Conservation (phyloP, 2,329 filamentous ascomycete species). For the Geosmithia putterillii region DNA sequence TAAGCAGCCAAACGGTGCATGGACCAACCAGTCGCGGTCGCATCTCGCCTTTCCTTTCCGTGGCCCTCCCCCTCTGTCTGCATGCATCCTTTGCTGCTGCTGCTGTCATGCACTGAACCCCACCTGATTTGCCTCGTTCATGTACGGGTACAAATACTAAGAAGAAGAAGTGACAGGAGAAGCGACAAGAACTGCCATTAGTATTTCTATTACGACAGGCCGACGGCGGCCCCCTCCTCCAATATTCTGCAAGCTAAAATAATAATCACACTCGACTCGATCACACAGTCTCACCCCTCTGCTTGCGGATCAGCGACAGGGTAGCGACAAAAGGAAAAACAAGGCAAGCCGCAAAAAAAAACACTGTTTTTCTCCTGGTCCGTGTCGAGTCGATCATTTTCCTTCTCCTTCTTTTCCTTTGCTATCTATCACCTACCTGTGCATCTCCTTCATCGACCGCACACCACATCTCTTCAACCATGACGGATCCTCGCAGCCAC, state of each 20-base stretch:
- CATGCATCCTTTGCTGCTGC: too few relatives aligned
- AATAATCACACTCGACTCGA: too few relatives aligned
- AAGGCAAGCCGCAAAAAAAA: neutral
- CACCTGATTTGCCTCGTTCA: neutral
- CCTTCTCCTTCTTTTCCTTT: neutral
- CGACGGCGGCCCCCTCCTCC: neutral
- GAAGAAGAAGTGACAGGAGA: neutral
- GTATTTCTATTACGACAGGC: neutral
- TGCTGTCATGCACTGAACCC: too few relatives aligned
- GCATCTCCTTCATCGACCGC: neutral
- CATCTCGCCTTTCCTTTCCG: too few relatives aligned
- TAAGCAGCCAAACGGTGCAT: too few relatives aligned
- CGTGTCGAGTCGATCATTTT: neutral
- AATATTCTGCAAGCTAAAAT: neutral
- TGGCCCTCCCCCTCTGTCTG: too few relatives aligned
- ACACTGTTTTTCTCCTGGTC: neutral
- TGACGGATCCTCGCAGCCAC: conserved; percentile 13
- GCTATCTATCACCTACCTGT: neutral
- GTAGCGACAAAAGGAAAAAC: neutral
- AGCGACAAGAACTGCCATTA: too few relatives aligned
- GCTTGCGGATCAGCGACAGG: neutral
- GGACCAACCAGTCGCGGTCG: too few relatives aligned
- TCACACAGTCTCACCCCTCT: neutral
- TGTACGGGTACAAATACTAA: too few relatives aligned
- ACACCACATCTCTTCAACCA: neutral